Base-by-base conservation (phyloP, 768 basidiomycete genomes). In the Psilocybe tampanensis region DNA sequence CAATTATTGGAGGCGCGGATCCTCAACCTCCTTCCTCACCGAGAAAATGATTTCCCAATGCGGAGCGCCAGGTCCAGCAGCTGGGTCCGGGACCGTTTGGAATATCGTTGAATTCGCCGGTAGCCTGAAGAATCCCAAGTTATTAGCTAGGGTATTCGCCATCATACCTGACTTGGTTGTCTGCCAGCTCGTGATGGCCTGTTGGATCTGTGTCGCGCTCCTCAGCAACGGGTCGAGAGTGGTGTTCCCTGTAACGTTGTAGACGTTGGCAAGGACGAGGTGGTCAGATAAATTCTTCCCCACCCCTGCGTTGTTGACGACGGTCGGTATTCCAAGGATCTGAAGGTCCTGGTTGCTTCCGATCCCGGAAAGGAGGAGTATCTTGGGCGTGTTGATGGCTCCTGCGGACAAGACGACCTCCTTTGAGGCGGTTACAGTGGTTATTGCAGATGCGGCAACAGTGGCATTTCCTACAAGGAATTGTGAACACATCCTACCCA, bases 361-460 rank as follows among this genome's bases (percentile, higher is more conserved):
- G 22, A 76, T 74, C 12, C 73, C 73, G 13, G 72, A 71, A 15
- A 68, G 62, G 13, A 70, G 59, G 15, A 76, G 69, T n/a, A 75
- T 61, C 17, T 66, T 67, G 7, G 75, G 65, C 1, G 73, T 75
- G 11, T 72, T 72, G 33, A 76, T 60, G 1, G 66, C 58, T 18
- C 77, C 77, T 9, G 70, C 73, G 1, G 74, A 75, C 2, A 79
- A 63, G 26, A 78, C 71, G 26, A 76, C 61, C 43, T 75, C 74
- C 24, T 69, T 71, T 9, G 29, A 43, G 3, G 72, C 72, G 1
- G 54, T 67, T 8, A 71, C 45, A 9, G 36, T 54, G 48, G 45
- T 6, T 19, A 26, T 33, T 47, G 32, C 2, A 21, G 59, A 56
- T 52, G 13, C 47, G 8, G n/a, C 19, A n/a, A n/a, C 7, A 24